These are phyloP conservation scores for Cryptosporidium bovis DNA, from an alignment of 169 alveolate species.

Conservation along the genomic window DNA sequence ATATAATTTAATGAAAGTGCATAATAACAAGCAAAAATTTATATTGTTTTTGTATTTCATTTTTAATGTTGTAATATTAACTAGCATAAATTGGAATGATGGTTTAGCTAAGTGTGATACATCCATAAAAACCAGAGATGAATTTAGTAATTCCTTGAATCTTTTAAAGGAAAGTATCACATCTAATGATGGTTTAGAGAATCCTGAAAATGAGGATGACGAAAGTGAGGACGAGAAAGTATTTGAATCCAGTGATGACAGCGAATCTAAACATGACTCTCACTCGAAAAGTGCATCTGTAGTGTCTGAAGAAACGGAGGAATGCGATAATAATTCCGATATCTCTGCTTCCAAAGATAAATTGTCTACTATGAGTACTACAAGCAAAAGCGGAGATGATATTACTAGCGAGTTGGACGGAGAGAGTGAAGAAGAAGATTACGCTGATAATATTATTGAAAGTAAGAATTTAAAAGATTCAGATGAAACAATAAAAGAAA, in stretches of 20 bases:
- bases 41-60: constrained; percentile 12
- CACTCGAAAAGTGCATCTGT: constrained; percentile 3
- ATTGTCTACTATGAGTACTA: no score
- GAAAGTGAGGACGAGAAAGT: neutral
- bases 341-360: no score
- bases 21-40: neutral
- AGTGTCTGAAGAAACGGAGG: constrained; percentile 4
- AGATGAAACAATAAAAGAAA: neutral
- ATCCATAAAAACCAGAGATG: neutral
- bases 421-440: neutral
- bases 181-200: neutral
- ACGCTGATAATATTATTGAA: neutral
- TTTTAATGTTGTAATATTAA: neutral
- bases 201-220: constrained; percentile 1
- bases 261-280: neutral
- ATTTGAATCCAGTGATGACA: neutral
- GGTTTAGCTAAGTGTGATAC: constrained; percentile 16
- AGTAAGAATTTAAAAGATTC: neutral
- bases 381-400: neutral
- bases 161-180: constrained; percentile 5
- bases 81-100: neutral
- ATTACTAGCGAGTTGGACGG: neutral
- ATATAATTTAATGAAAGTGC: constrained; percentile 24
- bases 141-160: constrained; percentile 2
- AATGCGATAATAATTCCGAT: neutral